Base-by-base conservation (phyloP, 73 alveolate species). In the Paramecium biaurelia region DNA sequence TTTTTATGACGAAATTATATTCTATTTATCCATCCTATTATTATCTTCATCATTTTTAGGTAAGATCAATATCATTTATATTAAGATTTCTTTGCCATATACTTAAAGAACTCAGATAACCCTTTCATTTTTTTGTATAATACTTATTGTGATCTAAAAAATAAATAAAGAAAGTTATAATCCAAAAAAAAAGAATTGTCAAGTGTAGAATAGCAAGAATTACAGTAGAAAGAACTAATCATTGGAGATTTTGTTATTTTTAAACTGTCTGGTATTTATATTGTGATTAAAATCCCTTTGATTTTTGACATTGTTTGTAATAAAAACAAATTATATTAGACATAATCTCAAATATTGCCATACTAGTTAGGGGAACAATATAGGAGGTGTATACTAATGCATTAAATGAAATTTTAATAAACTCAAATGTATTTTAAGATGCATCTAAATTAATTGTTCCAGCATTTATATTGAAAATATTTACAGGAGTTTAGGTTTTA, bases 291-390 rank as follows among this genome's bases (percentile, higher is more conserved):
- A 79, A 42, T 30, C 14, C 90, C 90, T 2, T 34, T 79, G 4
- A 79, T 79, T 14, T 79, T 79, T 45, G 90, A 79, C 32, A 20
- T 30, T 24, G 20, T 79, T 24, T 79, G 87, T 74, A 74, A 37
- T 12, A 2, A 74, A 15, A 37, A 14, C 15, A 34, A 14, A 2
- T 53, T 18, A 15, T 14, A 30, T n/a, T 74, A 74, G 87, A 79
- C 32, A 79, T 79, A 8, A 8, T 79, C 9, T 38, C 74, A 10
- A 30, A 30, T 79, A 28, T 79, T 2, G 35, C 74, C 1, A 18
- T 79, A 42, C 23, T 79, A 20, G 76, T 47, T 0, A 43, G 74
- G 18, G 76, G 30, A 37, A 20, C 70, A 37, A 23, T 79, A 2
- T 21, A 43, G 7, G 23, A 43, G 4, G 2, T 23, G 4, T 79